Evolutionary conservation across 352 stramenopile genomes (phyloP).

Genomic region (Globisporangium nodosum): DNA sequence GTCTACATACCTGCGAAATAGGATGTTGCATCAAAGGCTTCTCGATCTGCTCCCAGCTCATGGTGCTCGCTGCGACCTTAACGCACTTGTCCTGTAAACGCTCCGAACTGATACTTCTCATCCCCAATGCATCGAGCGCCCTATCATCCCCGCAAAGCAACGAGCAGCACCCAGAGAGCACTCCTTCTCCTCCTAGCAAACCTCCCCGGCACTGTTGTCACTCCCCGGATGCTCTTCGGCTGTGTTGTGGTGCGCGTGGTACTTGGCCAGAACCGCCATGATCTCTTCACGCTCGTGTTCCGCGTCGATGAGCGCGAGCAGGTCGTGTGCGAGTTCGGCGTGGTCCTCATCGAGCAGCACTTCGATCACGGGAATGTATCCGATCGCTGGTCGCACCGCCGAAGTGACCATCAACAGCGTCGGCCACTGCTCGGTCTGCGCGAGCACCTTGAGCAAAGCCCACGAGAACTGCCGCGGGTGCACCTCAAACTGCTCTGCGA

Average conservation of each 20-base stretch:
- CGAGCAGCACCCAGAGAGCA: neutral
- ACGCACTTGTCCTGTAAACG: no score
- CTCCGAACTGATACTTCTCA: no score
- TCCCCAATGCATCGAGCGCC: no score
- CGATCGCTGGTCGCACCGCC: slow-evolving; percentile 32
- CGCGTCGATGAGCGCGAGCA: slow-evolving; percentile 30
- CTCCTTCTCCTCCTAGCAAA: neutral
- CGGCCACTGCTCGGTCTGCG: slow-evolving; percentile 43
- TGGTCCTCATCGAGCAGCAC: slow-evolving; percentile 40
- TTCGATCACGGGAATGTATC: slow-evolving; percentile 37
- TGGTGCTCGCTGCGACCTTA: no score
- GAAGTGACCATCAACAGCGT: slow-evolving; percentile 32
- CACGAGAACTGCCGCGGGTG: slow-evolving; percentile 55
- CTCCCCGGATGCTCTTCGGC: neutral
- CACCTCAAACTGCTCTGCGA: slow-evolving; percentile 37
- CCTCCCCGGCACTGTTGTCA: neutral
- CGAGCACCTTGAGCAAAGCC: slow-evolving; percentile 34
- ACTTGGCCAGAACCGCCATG: slow-evolving; percentile 18
- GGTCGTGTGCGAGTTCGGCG: slow-evolving; percentile 23
- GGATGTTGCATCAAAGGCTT: no score
- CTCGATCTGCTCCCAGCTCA: neutral
- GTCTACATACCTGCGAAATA: neutral
- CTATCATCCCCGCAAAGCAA: no score
- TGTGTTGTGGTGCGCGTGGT: slow-evolving; percentile 12
- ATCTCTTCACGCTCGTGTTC: slow-evolving; percentile 29